A percentile compares a stretch with the other conserved stretches of the same genome.
These are phyloP conservation scores for Papiliotrema laurentii DNA, from an alignment of 1,284 basidiomycete genomes.

Conservation along the genomic window DNA sequence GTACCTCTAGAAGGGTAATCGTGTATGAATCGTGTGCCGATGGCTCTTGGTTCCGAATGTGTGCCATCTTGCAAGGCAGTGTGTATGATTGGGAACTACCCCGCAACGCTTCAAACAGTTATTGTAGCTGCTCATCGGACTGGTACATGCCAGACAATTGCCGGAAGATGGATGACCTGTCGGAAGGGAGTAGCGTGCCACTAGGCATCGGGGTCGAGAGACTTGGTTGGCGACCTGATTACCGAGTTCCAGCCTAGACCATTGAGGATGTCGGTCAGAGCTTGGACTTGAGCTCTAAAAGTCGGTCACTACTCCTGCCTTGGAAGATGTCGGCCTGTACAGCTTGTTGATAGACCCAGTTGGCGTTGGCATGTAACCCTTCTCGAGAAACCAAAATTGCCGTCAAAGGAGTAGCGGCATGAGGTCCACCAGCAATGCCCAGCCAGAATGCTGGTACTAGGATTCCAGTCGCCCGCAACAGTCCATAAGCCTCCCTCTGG, in stretches of 20 bases:
- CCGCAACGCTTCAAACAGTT: too few relatives aligned
- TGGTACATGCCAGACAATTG: too few relatives aligned
- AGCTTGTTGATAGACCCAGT: slow-evolving; percentile 10
- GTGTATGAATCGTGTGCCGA: too few relatives aligned
- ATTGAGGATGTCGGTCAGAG: slow-evolving; percentile 10
- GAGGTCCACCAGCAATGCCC: not conserved
- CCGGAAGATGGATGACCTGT: too few relatives aligned
- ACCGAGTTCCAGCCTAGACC: slow-evolving; percentile 11
- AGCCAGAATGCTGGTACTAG: slow-evolving; percentile 8
- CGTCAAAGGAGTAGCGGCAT: not conserved
- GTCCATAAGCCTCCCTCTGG: not conserved
- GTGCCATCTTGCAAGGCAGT: too few relatives aligned
- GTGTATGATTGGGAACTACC: too few relatives aligned
- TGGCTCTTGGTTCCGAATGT: too few relatives aligned
- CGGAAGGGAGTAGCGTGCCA: too few relatives aligned
- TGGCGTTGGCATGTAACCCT: slow-evolving; percentile 10
- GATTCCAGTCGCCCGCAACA: slow-evolving; percentile 1
- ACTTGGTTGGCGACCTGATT: too few relatives aligned
- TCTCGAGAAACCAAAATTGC: slow-evolving; percentile 4
- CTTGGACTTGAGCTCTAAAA: slow-evolving; percentile 5
- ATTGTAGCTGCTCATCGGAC: too few relatives aligned
- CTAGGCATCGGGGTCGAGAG: too few relatives aligned
- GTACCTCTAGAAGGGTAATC: too few relatives aligned
- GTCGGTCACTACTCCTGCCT: not conserved
- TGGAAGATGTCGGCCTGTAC: slow-evolving; percentile 1